Conservation (phyloP, 73 alveolate species). For the Urostyla sp. region DNA sequence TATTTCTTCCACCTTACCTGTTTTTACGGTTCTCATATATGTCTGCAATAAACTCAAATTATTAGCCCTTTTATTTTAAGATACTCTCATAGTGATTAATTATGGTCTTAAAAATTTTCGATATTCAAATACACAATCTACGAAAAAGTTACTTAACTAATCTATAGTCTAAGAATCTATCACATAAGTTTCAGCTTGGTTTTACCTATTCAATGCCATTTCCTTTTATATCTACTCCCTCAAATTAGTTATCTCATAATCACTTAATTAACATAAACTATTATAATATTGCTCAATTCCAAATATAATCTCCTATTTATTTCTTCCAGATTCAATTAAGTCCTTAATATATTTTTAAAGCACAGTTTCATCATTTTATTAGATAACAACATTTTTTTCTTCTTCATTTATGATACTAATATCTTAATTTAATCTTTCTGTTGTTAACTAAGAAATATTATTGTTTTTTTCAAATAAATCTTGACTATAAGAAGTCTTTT, state of each 20-base stretch:
- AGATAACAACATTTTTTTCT: too few species aligned
- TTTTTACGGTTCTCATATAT: conserved; percentile 49
- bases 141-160: conserved; percentile 32
- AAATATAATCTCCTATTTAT: conserved; percentile 35
- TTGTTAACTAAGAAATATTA: too few species aligned
- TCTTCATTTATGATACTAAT: too few species aligned
- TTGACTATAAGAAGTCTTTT: too few species aligned
- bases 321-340: conserved; percentile 46
- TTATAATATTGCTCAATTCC: conserved; percentile 36
- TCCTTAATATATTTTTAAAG: conserved; percentile 6
- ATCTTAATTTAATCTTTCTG: too few species aligned
- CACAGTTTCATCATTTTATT: conserved; percentile 8
- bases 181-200: conserved; percentile 35
- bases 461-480: too few species aligned
- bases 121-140: conserved; percentile 40
- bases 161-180: conserved; percentile 20
- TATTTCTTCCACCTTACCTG: conserved; percentile 42
- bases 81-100: conserved; percentile 30
- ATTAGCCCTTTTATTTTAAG: background rate
- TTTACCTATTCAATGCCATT: conserved; percentile 6
- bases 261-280: background rate
- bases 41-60: conserved; percentile 38
- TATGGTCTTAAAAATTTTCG: conserved; percentile 36
- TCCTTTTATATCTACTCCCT: conserved; percentile 29
- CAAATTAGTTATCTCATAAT: conserved; percentile 4